These are phyloP conservation scores for Cladorrhinum sp. DNA, from an alignment of 2,329 filamentous ascomycete genomes.

Conservation along the genomic window DNA sequence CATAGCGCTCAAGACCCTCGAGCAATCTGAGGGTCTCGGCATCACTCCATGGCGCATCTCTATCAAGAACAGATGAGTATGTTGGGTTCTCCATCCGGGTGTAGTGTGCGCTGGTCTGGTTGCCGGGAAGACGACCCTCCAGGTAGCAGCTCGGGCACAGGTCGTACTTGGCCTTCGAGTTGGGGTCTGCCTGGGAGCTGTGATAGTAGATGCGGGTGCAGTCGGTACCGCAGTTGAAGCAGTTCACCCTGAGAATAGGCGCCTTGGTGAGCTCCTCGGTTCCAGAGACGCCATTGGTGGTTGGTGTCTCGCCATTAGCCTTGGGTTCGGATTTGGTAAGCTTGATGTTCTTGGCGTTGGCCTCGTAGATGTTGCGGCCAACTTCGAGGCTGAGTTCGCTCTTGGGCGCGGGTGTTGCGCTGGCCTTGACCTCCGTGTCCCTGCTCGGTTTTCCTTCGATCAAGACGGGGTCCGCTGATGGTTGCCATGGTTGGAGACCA, in stretches of 20 bases:
- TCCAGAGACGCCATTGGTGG: conserved; percentile 61
- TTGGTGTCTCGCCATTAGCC: conserved; percentile 69
- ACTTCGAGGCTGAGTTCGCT: conserved; percentile 87
- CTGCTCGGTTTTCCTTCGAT: conserved; percentile 57
- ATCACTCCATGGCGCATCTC: conserved; percentile 87
- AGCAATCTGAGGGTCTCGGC: conserved; percentile 84
- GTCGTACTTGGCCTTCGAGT: conserved; percentile 72
- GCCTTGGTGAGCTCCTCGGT: conserved; percentile 63
- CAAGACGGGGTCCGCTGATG: conserved; percentile 70
- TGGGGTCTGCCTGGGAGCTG: conserved; percentile 54
- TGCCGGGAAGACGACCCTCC: conserved; percentile 77
- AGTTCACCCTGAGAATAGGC: conserved; percentile 69
- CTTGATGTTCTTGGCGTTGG: conserved; percentile 73
- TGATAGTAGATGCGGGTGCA: conserved; percentile 67
- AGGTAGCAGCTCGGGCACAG: conserved; percentile 89
- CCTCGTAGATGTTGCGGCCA: conserved; percentile 92
- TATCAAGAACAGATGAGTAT: conserved; percentile 74
- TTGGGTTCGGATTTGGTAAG: conserved; percentile 68
- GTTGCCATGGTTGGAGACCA: conserved; percentile 92
- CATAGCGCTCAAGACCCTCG: conserved; percentile 87
- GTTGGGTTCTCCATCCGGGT: conserved; percentile 84
- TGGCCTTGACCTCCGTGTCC: conserved; percentile 72
- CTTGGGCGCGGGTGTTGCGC: conserved; percentile 64
- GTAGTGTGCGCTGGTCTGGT: conserved; percentile 77
- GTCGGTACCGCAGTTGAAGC: conserved; percentile 88